Evolutionary conservation across 768 basidiomycete genomes (phyloP), one percentile per base, ranked within the genome.

Genomic region (Phlegmacium glaucopus): DNA sequence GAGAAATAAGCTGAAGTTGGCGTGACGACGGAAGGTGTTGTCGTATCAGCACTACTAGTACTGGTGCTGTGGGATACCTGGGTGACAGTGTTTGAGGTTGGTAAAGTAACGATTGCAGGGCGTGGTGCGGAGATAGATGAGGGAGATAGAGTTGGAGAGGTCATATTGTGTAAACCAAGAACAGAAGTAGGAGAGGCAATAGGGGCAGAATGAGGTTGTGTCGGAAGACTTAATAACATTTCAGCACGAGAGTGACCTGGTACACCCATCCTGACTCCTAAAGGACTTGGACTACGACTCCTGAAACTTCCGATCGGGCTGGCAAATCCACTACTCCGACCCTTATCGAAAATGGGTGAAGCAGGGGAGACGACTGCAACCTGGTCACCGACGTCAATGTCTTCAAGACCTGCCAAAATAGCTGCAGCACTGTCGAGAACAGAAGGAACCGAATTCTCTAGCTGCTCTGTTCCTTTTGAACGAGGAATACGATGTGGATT

Each of bases 401-500:
- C 50, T 53, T 67, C 55, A 53, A 65, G 53, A 4, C 70, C 68
- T 4, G 82, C 63, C 30, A 94, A 78, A 26, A 90, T 77, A 16
- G 83, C 79, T 1, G 90, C 88, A 2, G 92, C 92, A 48, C 80
- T 82, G 56, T 92, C 90, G 39, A 94, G 75, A 1, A 93, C 92
- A 6, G 88, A 87, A 4, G 92, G 92, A 3, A 90, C 87, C n/a
- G 78, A 72, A 44, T 83, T 81, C 40, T 93, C 90, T 38, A 91
- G 73, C 5, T 83, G 77, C 48, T 88, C 88, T 0, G 85, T 85
- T 28, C 74, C 72, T 62, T 86, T 86, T 15, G 83, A 79, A 34
- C 88, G 77, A 0, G 88, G 78, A 42, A 82, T 85, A 25, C 84
- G 79, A 61, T 90, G 89, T 0, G 89, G 87, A 58, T 89, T 84